These are phyloP conservation scores for Myxozyma udenii DNA, from an alignment of 805 yeast genomes.

Conservation along the genomic window DNA sequence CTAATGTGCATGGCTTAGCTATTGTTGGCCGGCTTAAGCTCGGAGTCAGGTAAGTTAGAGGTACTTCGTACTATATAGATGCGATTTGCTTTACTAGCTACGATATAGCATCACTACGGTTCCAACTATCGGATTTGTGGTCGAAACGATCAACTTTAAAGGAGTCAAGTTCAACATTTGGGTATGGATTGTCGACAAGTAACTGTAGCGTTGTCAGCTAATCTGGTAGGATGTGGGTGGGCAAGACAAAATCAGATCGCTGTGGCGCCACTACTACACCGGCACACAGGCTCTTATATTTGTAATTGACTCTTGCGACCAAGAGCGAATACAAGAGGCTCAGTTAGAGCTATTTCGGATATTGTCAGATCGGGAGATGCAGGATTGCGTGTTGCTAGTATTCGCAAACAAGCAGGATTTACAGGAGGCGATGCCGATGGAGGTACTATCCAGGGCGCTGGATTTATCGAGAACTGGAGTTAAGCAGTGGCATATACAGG, in stretches of 20 bases:
- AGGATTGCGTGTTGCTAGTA: constrained; percentile 91
- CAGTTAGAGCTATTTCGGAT: constrained; percentile 97
- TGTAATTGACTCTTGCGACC: constrained; percentile 96
- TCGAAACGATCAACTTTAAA: constrained; percentile 76
- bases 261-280: constrained; percentile 99
- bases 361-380: constrained; percentile 96
- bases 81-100: constrained; percentile 4
- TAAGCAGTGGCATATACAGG: constrained; percentile 99
- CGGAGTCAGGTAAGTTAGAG: too few relatives aligned
- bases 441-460: constrained; percentile 94
- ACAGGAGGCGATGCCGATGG: constrained; percentile 98
- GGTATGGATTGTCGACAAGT: constrained; percentile 37
- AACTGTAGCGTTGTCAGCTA: too few relatives aligned
- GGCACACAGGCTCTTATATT: constrained; percentile 98
- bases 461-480: constrained; percentile 93
- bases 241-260: constrained; percentile 97
- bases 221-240: constrained; percentile 87
- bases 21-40: too few relatives aligned
- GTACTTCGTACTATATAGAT: too few relatives aligned
- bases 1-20: too few relatives aligned
- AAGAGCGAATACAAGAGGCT: constrained; percentile 96
- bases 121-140: constrained; percentile 70
- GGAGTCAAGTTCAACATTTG: constrained; percentile 81
- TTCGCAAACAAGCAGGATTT: constrained; percentile 98
- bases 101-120: constrained; percentile 68